Evolutionary conservation across 1,284 basidiomycete genomes (phyloP), one percentile per base, ranked within the genome.

Genomic region (Ceratobasidium theobromae): DNA sequence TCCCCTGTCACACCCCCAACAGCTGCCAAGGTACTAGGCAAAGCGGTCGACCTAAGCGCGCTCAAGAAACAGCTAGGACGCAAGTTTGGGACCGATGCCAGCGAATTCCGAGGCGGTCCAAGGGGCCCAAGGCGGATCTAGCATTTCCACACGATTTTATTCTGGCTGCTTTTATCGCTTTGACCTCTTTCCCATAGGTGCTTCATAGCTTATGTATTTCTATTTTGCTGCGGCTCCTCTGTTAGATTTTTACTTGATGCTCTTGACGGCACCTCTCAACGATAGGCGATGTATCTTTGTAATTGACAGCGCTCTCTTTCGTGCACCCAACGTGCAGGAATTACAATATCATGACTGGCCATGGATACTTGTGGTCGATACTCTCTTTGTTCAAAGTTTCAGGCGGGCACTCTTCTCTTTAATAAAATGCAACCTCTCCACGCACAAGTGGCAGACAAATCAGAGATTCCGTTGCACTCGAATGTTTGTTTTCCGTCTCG

Each of bases 101-200:
- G 32, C 33, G 57, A 60, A 32, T 60, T 60, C 57, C 57, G 57
- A 21, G 57, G 57, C 3, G 45, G 57, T 6, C 57, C 57, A 14
- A 8, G 43, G 16, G 8, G 9, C 35, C 9, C 9, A 16, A 33
- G 54, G 46, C 54, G 54, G 28, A 58, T 58, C 38, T 58, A 43
- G 28, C 21, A 35, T n/a, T n/a, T n/a, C n/a, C n/a, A n/a, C n/a
- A n/a, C 30, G 16, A 1, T 25, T 25, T 16, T 28, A 52, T 18
- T 35, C 35, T 8, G 6, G 35, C 35, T 16, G 16, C 35, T 45
- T 21, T 45, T 14, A 45, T 45, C 43, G 9, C 18, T 45, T 45
- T 6, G 43, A 5, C 18, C 18, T 14, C 18, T 45, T 45, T 45
- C 43, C 18, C 18, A 45, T 45, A n/a, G 43, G 43, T 21, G 18